Evolutionary conservation across 73 alveolate species (phyloP).

Genomic region (Stentor roeselii): DNA sequence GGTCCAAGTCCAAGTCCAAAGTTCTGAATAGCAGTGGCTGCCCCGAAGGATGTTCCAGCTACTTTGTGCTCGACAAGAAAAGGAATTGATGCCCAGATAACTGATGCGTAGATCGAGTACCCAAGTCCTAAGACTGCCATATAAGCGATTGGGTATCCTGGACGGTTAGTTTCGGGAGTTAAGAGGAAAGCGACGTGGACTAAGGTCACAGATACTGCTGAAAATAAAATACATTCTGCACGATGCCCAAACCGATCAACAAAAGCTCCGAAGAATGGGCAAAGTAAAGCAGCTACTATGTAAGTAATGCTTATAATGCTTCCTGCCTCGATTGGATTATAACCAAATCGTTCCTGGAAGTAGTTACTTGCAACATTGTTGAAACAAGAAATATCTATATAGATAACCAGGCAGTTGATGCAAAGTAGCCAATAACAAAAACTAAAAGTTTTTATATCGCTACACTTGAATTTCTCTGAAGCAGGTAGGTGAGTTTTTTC

Average conservation of each 20-base stretch:
- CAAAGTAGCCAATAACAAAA: conserved; percentile 60
- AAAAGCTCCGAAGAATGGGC: no score
- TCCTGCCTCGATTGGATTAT: no score
- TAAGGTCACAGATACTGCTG: conserved; percentile 38
- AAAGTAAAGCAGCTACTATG: no score
- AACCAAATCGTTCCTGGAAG: no score
- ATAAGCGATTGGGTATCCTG: conserved; percentile 46
- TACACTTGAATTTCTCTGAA: conserved; percentile 63
- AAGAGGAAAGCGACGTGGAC: conserved; percentile 46
- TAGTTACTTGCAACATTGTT: no score
- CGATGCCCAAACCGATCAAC: conserved; percentile 62
- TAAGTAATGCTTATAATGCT: no score
- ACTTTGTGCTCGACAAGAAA: conserved; percentile 57
- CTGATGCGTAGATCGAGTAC: conserved; percentile 74
- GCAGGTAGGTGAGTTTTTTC: conserved; percentile 12
- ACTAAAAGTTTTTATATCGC: conserved; percentile 65
- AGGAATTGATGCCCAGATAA: conserved; percentile 82
- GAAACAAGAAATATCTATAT: no score
- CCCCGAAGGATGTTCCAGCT: conserved; percentile 86
- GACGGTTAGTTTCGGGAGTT: conserved; percentile 37
- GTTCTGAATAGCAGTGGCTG: conserved; percentile 68
- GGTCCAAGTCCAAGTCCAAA: conserved; percentile 68
- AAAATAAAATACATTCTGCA: conserved; percentile 40
- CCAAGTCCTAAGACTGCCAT: conserved; percentile 61
- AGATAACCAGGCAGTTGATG: conserved; percentile 56